These are phyloP conservation scores for Populus simonii DNA, from an alignment of 345 rosid species.

Conservation along the genomic window DNA sequence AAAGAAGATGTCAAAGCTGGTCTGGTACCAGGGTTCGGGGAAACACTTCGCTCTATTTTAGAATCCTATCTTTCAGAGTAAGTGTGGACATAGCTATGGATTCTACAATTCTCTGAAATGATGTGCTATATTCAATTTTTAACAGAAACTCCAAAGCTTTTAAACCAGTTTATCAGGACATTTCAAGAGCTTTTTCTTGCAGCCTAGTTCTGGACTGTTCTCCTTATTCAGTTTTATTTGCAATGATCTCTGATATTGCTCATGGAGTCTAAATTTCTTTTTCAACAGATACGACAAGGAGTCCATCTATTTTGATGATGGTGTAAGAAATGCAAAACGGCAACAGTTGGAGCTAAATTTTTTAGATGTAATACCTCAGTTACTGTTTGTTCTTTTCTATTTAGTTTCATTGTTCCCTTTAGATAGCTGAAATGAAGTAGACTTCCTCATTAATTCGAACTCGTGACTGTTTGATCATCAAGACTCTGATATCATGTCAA, in stretches of 20 bases:
- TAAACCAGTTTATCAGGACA: background rate
- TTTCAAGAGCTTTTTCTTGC: background rate
- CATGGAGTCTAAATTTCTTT: background rate
- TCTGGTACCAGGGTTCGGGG: constrained; percentile 33
- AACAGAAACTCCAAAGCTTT: background rate
- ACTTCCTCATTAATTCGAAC: too few relatives aligned
- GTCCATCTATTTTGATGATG: constrained; percentile 69
- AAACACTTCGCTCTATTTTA: constrained; percentile 27
- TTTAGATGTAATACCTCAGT: constrained; percentile 48
- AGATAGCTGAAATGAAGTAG: too few relatives aligned
- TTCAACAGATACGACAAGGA: constrained; percentile 55
- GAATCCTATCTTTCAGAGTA: constrained; percentile 30
- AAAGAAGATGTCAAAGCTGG: constrained; percentile 31
- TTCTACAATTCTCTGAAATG: too few relatives aligned
- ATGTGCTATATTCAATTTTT: background rate
- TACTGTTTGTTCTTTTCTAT: background rate
- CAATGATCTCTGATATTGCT: background rate
- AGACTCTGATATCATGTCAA: too few relatives aligned
- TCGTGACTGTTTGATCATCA: too few relatives aligned
- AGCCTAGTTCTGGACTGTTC: too few relatives aligned
- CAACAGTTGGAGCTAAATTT: constrained; percentile 54
- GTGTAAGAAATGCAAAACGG: constrained; percentile 61
- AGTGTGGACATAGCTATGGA: background rate
- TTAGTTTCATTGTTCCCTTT: background rate
- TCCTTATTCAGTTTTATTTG: too few relatives aligned